Evolutionary conservation across 1,284 basidiomycete genomes (phyloP).

Genomic region (Leccinum angustisporum): DNA sequence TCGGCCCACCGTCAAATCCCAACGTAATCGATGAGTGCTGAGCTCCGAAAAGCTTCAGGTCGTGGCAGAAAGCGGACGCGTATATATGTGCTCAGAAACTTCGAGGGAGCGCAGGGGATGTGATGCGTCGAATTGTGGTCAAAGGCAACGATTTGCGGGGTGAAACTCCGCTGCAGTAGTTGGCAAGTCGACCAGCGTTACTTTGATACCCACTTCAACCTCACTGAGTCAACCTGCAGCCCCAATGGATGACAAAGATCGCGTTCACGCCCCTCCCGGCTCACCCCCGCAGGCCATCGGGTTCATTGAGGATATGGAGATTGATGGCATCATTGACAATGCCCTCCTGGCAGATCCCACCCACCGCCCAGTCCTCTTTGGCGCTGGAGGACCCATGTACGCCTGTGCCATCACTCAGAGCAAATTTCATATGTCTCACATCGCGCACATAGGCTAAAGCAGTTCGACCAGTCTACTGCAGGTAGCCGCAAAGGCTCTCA

Average conservation of each 20-base stretch:
- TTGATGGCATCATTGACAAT: slow-evolving; percentile 19
- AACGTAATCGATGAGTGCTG: background rate
- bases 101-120: too few species aligned
- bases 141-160: background rate
- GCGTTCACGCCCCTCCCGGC: slow-evolving; percentile 14
- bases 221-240: background rate
- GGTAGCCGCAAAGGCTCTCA: slow-evolving; percentile 66
- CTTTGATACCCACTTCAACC: background rate
- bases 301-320: slow-evolving; percentile 33
- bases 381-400: slow-evolving; percentile 35
- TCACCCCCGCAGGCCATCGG: slow-evolving; percentile 15
- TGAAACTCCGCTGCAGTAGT: background rate
- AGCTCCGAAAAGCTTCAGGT: background rate
- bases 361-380: slow-evolving; percentile 29
- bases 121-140: background rate
- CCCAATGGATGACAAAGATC: slow-evolving; percentile 21
- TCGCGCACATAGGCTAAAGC: slow-evolving; percentile 59
- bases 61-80: background rate
- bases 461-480: slow-evolving; percentile 72
- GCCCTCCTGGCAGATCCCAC: slow-evolving; percentile 15
- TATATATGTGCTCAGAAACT: background rate
- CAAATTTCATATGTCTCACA: slow-evolving; percentile 3
- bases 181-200: background rate
- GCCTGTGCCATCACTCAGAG: slow-evolving; percentile 5
- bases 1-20: background rate